Conservation (phyloP, 169 alveolate genomes). For the Amoebophrya sp. region DNA sequence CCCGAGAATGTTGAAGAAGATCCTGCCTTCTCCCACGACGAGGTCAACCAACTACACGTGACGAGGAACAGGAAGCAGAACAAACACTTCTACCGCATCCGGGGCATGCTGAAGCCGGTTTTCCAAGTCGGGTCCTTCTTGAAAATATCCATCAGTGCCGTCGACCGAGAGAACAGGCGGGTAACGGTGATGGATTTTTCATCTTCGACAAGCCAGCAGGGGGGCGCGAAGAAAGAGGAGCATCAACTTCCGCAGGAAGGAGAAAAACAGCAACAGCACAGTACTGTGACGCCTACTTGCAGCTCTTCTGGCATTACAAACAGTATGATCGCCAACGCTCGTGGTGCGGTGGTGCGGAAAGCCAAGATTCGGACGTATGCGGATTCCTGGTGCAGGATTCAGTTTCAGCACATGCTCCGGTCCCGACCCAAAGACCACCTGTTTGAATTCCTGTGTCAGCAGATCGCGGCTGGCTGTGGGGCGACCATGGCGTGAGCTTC, state of each 20-base stretch:
- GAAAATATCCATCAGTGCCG: background rate
- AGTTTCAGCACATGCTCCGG: background rate
- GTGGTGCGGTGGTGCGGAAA: background rate
- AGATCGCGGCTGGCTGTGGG: background rate
- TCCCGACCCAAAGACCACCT: background rate
- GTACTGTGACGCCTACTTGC: no score
- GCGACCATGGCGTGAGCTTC: no score
- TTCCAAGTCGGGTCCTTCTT: background rate
- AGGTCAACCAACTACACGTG: no score
- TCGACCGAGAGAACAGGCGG: background rate
- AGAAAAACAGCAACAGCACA: no score
- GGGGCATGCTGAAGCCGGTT: no score
- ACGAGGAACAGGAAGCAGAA: no score
- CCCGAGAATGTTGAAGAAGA: background rate
- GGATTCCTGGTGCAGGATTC: background rate
- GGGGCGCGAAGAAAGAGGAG: no score
- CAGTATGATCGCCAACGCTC: background rate
- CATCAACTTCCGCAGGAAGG: no score
- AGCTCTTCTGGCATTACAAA: no score
- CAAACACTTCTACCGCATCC: no score
- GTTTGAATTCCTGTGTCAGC: background rate
- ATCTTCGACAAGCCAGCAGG: no score
- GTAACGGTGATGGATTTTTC: no score
- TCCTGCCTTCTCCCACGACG: background rate
- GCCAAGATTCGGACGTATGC: background rate